Conservation (phyloP, 2,329 filamentous ascomycete species). For the Biscogniauxia mediterranea region DNA sequence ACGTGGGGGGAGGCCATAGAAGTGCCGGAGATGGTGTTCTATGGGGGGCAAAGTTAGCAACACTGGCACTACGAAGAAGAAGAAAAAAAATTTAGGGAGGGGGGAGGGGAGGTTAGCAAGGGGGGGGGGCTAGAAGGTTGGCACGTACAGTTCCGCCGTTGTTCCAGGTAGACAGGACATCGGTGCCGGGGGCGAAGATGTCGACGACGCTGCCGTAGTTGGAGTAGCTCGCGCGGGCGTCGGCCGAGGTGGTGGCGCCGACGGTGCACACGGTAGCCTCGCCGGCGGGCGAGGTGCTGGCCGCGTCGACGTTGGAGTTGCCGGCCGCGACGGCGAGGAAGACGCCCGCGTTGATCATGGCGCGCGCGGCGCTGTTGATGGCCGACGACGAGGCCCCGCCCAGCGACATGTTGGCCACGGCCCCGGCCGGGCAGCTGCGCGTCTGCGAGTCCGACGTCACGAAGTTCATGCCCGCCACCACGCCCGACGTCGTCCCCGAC, state of each 20-base stretch:
- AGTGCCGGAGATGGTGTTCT: conserved; percentile 53
- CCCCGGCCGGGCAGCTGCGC: conserved; percentile 38
- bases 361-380: conserved; percentile 50
- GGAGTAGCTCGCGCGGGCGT: conserved; percentile 43
- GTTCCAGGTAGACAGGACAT: conserved; percentile 42
- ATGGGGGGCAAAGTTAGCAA: conserved; percentile 21
- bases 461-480: conserved; percentile 37
- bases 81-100: not conserved
- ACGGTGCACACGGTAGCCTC: conserved; percentile 50
- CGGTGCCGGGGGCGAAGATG: conserved; percentile 43
- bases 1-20: conserved; percentile 63
- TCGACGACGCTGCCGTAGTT: conserved; percentile 49
- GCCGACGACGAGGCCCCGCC: conserved; percentile 45
- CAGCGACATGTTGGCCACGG: conserved; percentile 57
- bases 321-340: conserved; percentile 56
- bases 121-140: not conserved
- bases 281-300: conserved; percentile 46
- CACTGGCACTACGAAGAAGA: not conserved
- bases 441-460: conserved; percentile 45
- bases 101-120: conserved; percentile 19
- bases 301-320: conserved; percentile 44
- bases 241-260: conserved; percentile 44
- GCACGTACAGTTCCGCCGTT: conserved; percentile 31
- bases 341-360: conserved; percentile 45
- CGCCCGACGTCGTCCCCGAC: conserved; percentile 29